Evolutionary conservation across 2,329 filamentous ascomycete genomes (phyloP).

Genomic region (Aspergillus floridensis): DNA sequence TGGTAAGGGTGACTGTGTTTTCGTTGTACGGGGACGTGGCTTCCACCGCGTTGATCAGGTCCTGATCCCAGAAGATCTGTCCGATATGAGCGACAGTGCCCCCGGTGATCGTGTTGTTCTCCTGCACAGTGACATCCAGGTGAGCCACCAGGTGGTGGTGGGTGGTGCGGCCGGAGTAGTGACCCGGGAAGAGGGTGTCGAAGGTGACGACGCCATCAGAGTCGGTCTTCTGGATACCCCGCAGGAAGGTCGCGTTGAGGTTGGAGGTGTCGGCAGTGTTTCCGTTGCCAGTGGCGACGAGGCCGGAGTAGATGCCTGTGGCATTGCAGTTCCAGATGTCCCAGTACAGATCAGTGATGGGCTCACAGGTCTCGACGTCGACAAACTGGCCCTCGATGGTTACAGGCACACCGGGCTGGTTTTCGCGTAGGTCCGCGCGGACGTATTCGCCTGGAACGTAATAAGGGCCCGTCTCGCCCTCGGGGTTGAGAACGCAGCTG

Average conservation of each 20-base stretch:
- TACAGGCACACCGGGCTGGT: slow-evolving; percentile 35
- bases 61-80: slow-evolving; percentile 61
- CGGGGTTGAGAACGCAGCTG: slow-evolving; percentile 50
- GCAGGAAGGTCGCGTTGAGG: slow-evolving; percentile 41
- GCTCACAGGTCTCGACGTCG: slow-evolving; percentile 41
- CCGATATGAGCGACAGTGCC: slow-evolving; percentile 57
- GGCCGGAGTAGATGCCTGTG: slow-evolving; percentile 29
- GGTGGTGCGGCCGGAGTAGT: slow-evolving; percentile 40
- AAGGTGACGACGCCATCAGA: slow-evolving; percentile 44
- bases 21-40: slow-evolving; percentile 36
- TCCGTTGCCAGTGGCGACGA: slow-evolving; percentile 26
- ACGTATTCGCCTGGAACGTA: slow-evolving; percentile 43
- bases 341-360: slow-evolving; percentile 32
- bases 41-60: slow-evolving; percentile 51
- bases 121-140: slow-evolving; percentile 27
- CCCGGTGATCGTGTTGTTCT: slow-evolving; percentile 41
- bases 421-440: slow-evolving; percentile 36
- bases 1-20: slow-evolving; percentile 15
- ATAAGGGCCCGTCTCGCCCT: slow-evolving; percentile 49
- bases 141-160: slow-evolving; percentile 33
- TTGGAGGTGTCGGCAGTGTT: slow-evolving; percentile 28
- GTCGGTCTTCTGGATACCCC: slow-evolving; percentile 45
- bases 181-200: slow-evolving; percentile 44
- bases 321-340: slow-evolving; percentile 40
- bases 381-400: slow-evolving; percentile 42